Evolutionary conservation across 2,329 filamentous ascomycete species (phyloP), one percentile per base, ranked within the genome.

Genomic region (Bipolaris oryzae): DNA sequence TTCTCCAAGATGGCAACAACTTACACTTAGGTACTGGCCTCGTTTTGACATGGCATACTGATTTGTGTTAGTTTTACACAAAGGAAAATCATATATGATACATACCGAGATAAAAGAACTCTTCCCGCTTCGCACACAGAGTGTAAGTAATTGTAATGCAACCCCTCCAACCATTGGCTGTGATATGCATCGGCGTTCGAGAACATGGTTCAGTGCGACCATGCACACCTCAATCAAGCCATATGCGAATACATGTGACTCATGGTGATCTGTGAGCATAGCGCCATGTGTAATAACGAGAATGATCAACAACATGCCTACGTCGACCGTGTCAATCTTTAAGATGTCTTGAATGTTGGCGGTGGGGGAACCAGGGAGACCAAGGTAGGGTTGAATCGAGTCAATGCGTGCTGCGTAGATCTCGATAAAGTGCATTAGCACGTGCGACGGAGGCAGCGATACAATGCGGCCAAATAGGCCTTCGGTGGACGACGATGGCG

Each of bases 381-480:
- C 48, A 18, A 56, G 48, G 23, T 52, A 56, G 5, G 53, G 53
- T 35, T 56, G 53, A 9, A 56, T 46, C 3, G 35, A 52, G 15
- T 56, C 53, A 23, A 56, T 52, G 20, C 53, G 48, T 28, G 20
- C 43, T 28, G 53, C 42, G 28, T 56, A 56, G 2, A 39, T 28
- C 2, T 56, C 35, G 16, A 56, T 21, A 20, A 52, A 56, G 35
- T 52, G 53, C 28, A 52, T 46, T 3, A 56, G 48, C 20, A 56
- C 48, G 18, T 56, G 42, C 10, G 53, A 56, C 1, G 53, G 53
- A 15, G 53, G 53, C 4, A 56, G 42, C 2, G 43, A 50, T 28
- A 56, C 53, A 15, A 56, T 56, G 42, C 48, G 42, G 35, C 53
- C 53, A 15, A 56, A 56, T 18, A 56, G 42, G 20, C 48, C 53